Evolutionary conservation across 2,329 filamentous ascomycete genomes (phyloP).

Genomic region (Parascedosporium putredinis): DNA sequence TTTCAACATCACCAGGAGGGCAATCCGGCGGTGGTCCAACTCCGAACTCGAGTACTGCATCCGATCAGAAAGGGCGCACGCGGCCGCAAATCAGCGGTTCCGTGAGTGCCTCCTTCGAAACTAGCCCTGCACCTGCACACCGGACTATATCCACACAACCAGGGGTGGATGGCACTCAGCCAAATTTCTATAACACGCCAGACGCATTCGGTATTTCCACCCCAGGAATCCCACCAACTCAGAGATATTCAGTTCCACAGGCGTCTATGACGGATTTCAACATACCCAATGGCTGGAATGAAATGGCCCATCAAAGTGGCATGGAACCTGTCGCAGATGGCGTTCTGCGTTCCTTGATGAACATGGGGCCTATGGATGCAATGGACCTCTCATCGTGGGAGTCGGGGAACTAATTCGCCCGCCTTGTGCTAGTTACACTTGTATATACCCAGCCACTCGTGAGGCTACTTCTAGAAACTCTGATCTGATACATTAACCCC

Average conservation of each 20-base stretch:
- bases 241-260: conserved; percentile 24
- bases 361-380: conserved; percentile 48
- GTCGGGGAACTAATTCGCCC: conserved; percentile 13
- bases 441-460: no score
- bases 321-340: conserved; percentile 48
- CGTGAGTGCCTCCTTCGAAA: conserved; percentile 36
- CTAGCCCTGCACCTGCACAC: conserved; percentile 38
- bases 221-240: conserved; percentile 22
- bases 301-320: conserved; percentile 29
- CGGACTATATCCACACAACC: conserved; percentile 20
- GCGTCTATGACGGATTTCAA: conserved; percentile 28
- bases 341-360: conserved; percentile 46
- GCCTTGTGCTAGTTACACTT: no score
- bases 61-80: conserved; percentile 18
- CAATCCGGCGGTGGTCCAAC: conserved; percentile 46
- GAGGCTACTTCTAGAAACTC: no score
- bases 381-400: conserved; percentile 47
- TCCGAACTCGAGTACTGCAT: conserved; percentile 42
- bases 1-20: conserved; percentile 38
- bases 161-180: not conserved
- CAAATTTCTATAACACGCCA: conserved; percentile 16
- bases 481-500: no score
- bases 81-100: conserved; percentile 26
- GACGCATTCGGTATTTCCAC: conserved; percentile 26
- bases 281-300: conserved; percentile 34